Evolutionary conservation across 345 rosid genomes (phyloP).

Genomic region (Boechera retrofracta): DNA sequence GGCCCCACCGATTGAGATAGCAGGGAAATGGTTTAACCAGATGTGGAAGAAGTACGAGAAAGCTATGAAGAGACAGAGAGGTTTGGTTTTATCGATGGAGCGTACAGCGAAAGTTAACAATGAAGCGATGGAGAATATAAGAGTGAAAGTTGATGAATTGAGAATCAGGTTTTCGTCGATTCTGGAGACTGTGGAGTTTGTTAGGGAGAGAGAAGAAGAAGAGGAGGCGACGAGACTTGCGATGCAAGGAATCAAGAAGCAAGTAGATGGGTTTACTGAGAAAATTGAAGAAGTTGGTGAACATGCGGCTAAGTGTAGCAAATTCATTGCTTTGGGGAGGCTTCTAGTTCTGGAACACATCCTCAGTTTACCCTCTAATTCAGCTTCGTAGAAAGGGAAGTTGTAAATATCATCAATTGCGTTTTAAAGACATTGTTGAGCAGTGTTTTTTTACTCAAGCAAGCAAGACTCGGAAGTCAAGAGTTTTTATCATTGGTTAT

Average conservation of each 20-base stretch:
- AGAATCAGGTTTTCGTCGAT: conserved; percentile 51
- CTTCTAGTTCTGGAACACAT: conserved; percentile 60
- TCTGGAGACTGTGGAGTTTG: conserved; percentile 52
- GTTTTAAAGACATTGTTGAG: background rate
- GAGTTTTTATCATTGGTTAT: background rate
- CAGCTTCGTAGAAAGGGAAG: conserved; percentile 8
- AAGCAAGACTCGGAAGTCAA: background rate
- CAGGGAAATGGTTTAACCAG: conserved; percentile 67
- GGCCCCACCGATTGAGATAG: conserved; percentile 54
- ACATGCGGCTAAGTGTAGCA: conserved; percentile 64
- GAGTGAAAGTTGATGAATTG: conserved; percentile 50
- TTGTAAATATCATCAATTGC: background rate
- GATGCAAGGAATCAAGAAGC: conserved; percentile 69
- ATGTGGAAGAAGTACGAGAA: conserved; percentile 66
- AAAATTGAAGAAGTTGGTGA: conserved; percentile 57
- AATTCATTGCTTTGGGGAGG: conserved; percentile 64
- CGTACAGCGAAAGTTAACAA: conserved; percentile 48
- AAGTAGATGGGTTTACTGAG: conserved; percentile 53
- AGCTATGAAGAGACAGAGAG: conserved; percentile 56
- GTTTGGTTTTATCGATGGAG: conserved; percentile 48
- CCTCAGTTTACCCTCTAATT: conserved; percentile 41
- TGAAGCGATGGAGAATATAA: conserved; percentile 58
- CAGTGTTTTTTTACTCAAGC: conserved; percentile 11
- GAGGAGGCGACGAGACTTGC: conserved; percentile 52
- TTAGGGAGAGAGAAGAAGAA: conserved; percentile 53